phyloP scores from a whole-genome alignment of 139 green algal genomes.

The Dunaliella sp. region DNA sequence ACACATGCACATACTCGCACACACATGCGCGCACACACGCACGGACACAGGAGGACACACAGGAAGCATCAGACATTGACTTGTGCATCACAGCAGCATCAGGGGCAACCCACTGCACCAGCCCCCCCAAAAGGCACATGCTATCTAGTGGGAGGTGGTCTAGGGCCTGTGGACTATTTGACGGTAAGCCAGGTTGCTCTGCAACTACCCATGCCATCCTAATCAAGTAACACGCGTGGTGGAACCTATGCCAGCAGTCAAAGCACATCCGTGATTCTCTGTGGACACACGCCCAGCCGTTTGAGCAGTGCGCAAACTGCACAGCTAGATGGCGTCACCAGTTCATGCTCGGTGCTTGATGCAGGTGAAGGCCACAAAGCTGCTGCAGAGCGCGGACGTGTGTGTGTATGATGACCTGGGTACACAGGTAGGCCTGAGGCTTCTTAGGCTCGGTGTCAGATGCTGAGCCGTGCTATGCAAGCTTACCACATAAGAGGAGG shows the following conservation, averaged over 20 bases:
- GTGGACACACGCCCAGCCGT: background rate
- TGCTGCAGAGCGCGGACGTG: background rate
- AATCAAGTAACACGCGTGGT: too few species aligned
- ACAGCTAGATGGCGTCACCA: background rate
- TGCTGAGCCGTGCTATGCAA: too few species aligned
- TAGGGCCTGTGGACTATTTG: background rate
- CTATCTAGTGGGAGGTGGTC: background rate
- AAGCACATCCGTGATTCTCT: background rate
- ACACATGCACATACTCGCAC: background rate
- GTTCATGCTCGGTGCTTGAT: background rate
- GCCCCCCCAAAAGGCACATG: background rate
- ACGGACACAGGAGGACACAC: background rate
- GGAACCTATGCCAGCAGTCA: too few species aligned
- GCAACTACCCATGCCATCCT: too few species aligned
- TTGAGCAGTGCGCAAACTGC: background rate
- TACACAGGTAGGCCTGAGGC: background rate
- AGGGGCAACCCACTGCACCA: background rate
- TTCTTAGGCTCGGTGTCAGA: too few species aligned
- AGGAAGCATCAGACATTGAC: background rate
- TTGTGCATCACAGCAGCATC: background rate
- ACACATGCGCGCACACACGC: too few species aligned
- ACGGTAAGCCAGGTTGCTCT: background rate
- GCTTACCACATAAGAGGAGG: too few species aligned
- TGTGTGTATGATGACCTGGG: background rate
- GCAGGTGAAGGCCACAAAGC: background rate